Percentiles rank a stretch among this genome's conserved stretches.
These are phyloP conservation scores for Hypocrella siamensis DNA, from an alignment of 2,329 filamentous ascomycete genomes.

Conservation along the genomic window DNA sequence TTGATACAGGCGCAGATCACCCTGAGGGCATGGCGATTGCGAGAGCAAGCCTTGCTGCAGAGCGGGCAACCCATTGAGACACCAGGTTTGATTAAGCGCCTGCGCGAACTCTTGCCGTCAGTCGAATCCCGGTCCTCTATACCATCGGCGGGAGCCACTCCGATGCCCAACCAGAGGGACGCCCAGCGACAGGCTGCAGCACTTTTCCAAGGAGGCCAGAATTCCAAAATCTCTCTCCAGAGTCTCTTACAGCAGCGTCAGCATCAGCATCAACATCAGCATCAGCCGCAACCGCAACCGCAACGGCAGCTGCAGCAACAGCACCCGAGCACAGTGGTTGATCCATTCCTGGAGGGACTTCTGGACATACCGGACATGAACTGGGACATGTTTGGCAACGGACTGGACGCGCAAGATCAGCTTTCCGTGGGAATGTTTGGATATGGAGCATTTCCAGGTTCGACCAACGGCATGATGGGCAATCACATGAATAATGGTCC, in stretches of 20 bases:
- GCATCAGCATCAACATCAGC: conserved; percentile 1
- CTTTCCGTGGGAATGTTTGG: conserved; percentile 16
- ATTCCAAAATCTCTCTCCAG: no score
- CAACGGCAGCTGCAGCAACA: conserved; percentile 1
- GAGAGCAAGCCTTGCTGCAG: conserved; percentile 25
- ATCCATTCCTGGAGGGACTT: conserved; percentile 27
- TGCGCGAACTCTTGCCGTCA: conserved; percentile 26
- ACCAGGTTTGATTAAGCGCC: conserved; percentile 28
- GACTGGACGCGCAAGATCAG: conserved; percentile 12
- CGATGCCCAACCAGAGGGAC: conserved; percentile 1
- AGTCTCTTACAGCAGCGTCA: conserved; percentile 1
- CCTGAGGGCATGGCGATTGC: conserved; percentile 36
- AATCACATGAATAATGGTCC: conserved; percentile 1
- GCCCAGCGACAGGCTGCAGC: background rate
- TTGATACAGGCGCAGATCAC: conserved; percentile 28
- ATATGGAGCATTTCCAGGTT: conserved; percentile 12
- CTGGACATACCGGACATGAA: conserved; percentile 26
- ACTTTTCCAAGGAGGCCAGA: no score
- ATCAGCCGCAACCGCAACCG: conserved; percentile 3
- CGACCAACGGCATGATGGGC: conserved; percentile 4
- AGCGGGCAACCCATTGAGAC: conserved; percentile 21
- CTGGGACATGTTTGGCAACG: conserved; percentile 28
- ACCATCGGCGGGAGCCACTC: conserved; percentile 6
- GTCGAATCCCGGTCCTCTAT: conserved; percentile 19
- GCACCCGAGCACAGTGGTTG: conserved; percentile 13